Conservation (phyloP, 108 stramenopile genomes). For the Nitzschia sp. region DNA sequence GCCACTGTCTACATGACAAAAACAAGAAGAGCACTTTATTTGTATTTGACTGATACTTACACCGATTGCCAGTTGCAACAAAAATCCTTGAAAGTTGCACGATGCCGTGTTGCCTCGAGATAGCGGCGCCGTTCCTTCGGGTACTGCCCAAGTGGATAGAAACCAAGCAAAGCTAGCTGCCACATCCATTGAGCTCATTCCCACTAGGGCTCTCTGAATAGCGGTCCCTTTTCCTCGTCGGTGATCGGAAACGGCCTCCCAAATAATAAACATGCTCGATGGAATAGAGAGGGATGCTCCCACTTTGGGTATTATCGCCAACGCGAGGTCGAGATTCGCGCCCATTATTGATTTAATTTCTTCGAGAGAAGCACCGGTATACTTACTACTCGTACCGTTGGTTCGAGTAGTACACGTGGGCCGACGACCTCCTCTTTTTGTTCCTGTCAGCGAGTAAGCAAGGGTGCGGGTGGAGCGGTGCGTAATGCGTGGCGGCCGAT, state of each 20-base stretch:
- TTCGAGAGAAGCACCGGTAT: no score
- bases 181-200: constrained; percentile 31
- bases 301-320: constrained; percentile 27
- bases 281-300: constrained; percentile 12
- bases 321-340: background rate
- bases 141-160: constrained; percentile 35
- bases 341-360: no score
- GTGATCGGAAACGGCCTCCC: constrained; percentile 21
- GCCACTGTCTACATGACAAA: no score
- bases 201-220: constrained; percentile 30
- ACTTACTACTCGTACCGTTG: no score
- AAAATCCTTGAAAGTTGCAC: constrained; percentile 55
- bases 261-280: constrained; percentile 16
- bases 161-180: constrained; percentile 32
- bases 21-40: no score
- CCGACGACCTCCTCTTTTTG: no score
- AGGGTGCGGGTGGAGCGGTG: no score
- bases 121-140: constrained; percentile 1
- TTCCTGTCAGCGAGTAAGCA: no score
- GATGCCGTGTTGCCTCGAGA: constrained; percentile 34
- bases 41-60: no score
- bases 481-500: no score
- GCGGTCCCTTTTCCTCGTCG: constrained; percentile 22
- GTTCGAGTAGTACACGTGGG: no score
- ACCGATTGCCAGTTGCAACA: constrained; percentile 47